Percentiles rank a stretch among this genome's conserved stretches.
Evolutionary conservation across 371 early-diverging fungal genomes (phyloP).

Genomic region (Syncephalastrum monosporum): DNA sequence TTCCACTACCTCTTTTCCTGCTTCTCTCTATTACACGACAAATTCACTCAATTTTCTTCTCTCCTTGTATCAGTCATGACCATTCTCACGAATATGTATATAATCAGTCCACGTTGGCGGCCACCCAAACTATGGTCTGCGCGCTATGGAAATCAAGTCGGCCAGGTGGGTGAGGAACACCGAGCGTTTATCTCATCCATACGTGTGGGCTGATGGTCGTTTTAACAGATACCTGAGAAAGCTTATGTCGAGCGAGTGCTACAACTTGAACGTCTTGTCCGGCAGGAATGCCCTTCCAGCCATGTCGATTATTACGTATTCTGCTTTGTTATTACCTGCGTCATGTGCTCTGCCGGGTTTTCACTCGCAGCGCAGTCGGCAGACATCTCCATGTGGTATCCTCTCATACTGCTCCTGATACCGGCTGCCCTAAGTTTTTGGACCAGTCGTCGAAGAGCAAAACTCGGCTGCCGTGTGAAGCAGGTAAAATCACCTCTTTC

Average conservation of each 20-base stretch:
- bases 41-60: neutral
- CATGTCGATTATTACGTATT: constrained; percentile 43
- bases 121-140: constrained; percentile 27
- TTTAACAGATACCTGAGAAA: constrained; percentile 24
- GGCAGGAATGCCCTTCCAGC: constrained; percentile 30
- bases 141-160: constrained; percentile 17
- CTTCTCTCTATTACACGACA: neutral
- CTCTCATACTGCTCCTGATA: constrained; percentile 34
- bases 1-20: neutral
- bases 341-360: constrained; percentile 39
- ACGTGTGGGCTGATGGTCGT: neutral
- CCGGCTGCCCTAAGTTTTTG: constrained; percentile 41
- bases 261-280: constrained; percentile 22
- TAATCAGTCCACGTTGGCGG: constrained; percentile 34
- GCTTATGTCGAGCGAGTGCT: constrained; percentile 23
- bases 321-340: constrained; percentile 29
- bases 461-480: constrained; percentile 23
- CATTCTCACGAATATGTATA: constrained; percentile 22
- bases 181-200: neutral
- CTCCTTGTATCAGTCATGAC: neutral
- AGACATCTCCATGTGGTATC: constrained; percentile 48
- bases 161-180: neutral
- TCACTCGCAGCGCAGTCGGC: constrained; percentile 40
- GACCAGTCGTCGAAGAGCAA: constrained; percentile 38
- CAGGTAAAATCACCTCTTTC: constrained; percentile 17